Base-by-base conservation (phyloP, 805 yeast genomes). In the Candida verbasci region DNA sequence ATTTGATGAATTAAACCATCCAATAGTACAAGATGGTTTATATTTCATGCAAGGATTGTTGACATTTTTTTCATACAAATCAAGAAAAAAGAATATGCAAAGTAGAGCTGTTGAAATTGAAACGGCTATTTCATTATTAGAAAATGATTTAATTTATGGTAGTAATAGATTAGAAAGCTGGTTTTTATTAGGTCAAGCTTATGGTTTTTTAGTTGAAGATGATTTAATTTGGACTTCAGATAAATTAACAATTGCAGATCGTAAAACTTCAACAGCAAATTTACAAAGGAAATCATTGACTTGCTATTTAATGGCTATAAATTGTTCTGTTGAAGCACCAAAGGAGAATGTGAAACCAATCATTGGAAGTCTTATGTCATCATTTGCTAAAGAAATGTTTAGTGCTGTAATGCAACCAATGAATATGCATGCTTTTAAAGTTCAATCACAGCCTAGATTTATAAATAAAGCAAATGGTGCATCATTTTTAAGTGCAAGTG, bases 191-290 rank as follows among this genome's bases (percentile, higher is more conserved):
- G 96, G 94, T 0, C 87, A 82, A 50, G 80, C 91, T 0, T 88
- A 73, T 47, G 80, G 88, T 0, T 79, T 68, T 39, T 62, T 85
- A 27, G 95, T 83, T 0, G 97, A 91, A 45, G 96, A 88, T 55
- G 96, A 86, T 44, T 59, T 93, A 38, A 78, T 86, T n/a, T 87
- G 96, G 94, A 84, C 91, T 1, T 80, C 95, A 0, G 96, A 89
- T 48, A 84, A 84, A 49, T 59, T 87, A 24, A 80, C 80, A 35
- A 67, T 74, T 0, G 51, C 68, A 0, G 93, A 83, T 5, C 70
- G 79, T 42, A 82, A 82, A 49, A 60, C 60, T 3, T 55, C 60
- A 0, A 82, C 87, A 0, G 86, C 88, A 0, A 58, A 70, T 5
- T 52, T 75, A 3, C 96, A 87, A 55, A 70, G 82, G 40, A 81